Evolutionary conservation across 1,139 yeast species (phyloP), one percentile per base, ranked within the genome.

Genomic region (Lodderomyces elongisporus): DNA sequence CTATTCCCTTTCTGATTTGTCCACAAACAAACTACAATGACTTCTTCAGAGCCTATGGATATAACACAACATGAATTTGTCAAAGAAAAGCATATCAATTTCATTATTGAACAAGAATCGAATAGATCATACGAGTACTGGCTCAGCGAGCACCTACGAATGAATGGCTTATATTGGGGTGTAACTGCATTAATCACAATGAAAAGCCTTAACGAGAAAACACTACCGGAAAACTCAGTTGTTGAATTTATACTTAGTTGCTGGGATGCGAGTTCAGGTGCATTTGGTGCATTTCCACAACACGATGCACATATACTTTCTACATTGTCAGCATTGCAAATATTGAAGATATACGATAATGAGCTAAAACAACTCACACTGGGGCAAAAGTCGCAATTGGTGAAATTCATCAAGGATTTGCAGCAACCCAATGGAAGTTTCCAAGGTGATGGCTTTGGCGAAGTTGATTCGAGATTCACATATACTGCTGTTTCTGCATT

Each of bases 161-260:
- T 91, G 69, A 87, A 85, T 49, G 98, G 98, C 4, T 67, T 93
- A 2, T 91, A 93, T 54, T 91, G 99, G 99, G 98, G 96, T 0
- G 64, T 87, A 5, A 80, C 84, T 12, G 87, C 96, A 0, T 60
- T 89, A 25, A 74, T 75, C 33, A 59, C 83, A 6, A 54, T 89
- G 62, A 69, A 71, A 27, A 63, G 79, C 2, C 60, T 68, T 16
- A 54, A 54, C 16, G 32, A 35, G 5, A 20, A 20, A 16, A 70
- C 77, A 1, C 72, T 91, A 33, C 71, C 80, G 9, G 62, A 67
- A 36, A 58, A 66, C 0, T 85, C 80, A 5, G 78, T 91, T 13
- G 59, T 85, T 3, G 60, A 65, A 12, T 93, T 79, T 53, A 84
- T 91, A 4, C 43, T 76, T 48, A 62, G 72, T 13, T 89, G 98